Evolutionary conservation across 1,139 yeast species (phyloP).

Genomic region (Casaregolazyma lundiana): DNA sequence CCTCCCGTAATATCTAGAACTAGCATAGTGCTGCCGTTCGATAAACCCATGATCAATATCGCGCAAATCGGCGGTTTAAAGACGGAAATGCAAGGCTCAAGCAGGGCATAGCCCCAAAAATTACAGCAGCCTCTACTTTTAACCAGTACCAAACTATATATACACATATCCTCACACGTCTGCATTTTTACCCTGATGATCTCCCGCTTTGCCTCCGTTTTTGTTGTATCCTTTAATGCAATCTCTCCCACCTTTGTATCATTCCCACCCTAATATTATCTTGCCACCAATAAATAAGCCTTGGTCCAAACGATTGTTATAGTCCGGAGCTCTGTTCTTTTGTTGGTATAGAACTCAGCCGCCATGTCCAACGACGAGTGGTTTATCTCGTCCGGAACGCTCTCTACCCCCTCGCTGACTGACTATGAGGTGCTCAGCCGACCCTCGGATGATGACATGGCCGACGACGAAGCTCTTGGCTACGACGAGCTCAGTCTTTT

Average conservation of each 20-base stretch:
- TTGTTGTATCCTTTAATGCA: neutral
- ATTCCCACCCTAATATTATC: neutral
- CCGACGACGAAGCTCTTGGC: slow-evolving; percentile 83
- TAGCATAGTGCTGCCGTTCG: neutral
- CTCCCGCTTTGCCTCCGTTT: neutral
- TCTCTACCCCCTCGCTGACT: slow-evolving; percentile 8
- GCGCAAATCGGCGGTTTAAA: neutral
- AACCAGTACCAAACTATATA: too few species aligned
- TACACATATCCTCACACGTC: neutral
- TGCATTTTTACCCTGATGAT: neutral
- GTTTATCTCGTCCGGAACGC: slow-evolving; percentile 4
- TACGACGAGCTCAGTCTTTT: slow-evolving; percentile 56
- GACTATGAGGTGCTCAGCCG: slow-evolving; percentile 11
- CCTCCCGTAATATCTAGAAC: neutral
- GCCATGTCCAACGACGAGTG: slow-evolving; percentile 7
- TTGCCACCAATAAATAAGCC: slow-evolving; percentile 1
- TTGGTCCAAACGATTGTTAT: neutral
- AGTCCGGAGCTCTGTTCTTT: neutral
- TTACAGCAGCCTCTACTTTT: too few species aligned
- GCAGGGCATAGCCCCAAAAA: too few species aligned
- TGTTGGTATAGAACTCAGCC: neutral
- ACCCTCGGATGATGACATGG: slow-evolving; percentile 42
- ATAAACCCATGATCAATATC: neutral
- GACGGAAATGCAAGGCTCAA: too few species aligned
- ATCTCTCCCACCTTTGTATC: slow-evolving; percentile 1